phyloP scores from a whole-genome alignment of 176 grass and related monocot species.

The Avena insularis region DNA sequence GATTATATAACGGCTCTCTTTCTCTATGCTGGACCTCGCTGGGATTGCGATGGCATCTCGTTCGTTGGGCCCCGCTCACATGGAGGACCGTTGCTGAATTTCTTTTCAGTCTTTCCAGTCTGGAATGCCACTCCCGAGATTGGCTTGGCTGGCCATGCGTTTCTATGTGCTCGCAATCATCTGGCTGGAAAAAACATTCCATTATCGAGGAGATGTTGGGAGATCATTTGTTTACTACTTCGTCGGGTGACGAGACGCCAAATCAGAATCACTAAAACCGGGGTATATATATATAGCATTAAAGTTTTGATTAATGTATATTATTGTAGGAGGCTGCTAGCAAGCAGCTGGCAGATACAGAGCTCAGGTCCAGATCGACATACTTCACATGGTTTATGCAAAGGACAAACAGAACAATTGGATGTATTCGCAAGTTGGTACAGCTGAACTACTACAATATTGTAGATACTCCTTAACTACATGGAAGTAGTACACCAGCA shows the following conservation, averaged over 20 bases:
- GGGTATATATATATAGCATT: neutral
- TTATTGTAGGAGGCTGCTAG: neutral
- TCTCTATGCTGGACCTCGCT: slow-evolving; percentile 58
- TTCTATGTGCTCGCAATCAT: neutral
- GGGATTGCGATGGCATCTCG: slow-evolving; percentile 51
- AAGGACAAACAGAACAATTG: neutral
- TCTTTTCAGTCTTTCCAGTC: slow-evolving; percentile 35
- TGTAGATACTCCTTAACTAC: neutral
- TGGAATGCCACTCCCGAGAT: slow-evolving; percentile 37
- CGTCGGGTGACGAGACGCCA: slow-evolving; percentile 15
- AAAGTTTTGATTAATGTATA: neutral
- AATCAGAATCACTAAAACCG: slow-evolving; percentile 3
- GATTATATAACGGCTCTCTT: slow-evolving; percentile 36
- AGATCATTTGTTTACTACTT: neutral
- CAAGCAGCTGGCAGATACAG: neutral
- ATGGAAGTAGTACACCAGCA: neutral
- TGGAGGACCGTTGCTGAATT: slow-evolving; percentile 44
- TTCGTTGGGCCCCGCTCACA: slow-evolving; percentile 39
- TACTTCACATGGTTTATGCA: neutral
- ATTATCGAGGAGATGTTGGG: neutral
- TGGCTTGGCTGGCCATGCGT: neutral
- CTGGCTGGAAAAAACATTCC: slow-evolving; percentile 31
- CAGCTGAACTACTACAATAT: neutral
- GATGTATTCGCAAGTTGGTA: neutral
- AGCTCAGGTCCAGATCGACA: neutral